Evolutionary conservation across 2,329 filamentous ascomycete species (phyloP), one percentile per base, ranked within the genome.

Genomic region (Periconia macrospinosa): DNA sequence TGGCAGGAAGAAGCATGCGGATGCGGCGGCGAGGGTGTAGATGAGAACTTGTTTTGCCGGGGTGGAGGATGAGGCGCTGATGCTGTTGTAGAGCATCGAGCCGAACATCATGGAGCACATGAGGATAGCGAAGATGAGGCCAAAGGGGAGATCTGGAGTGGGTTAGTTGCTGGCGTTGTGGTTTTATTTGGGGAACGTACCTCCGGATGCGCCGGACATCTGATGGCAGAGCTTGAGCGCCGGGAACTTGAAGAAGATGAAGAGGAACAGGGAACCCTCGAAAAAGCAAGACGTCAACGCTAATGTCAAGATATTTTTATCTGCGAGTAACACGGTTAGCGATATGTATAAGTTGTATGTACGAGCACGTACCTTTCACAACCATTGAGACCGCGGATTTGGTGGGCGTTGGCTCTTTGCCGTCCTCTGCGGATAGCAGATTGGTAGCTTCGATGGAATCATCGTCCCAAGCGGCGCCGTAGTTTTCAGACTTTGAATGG

Each of bases 171-270:
- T 14, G 11, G 7, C n/a, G 17, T 30, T 10, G 14, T 6, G 40
- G 19, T n/a, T 17, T 19, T 9, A 11, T 45, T 13, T 8, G 6
- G 18, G 18, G 14, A 41, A 45, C 63, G 52, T 63, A 68, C 68
- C 64, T 23, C 62, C 58, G 47, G 61, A 62, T n/a, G 65, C 62
- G 15, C 62, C 66, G 10, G 66, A 55, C 19, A 69, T 30, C 41
- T 69, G 61, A 41, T 71, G 68, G 40, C 61, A 66, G 11, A 68
- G 56, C 50, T 67, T 79, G n/a, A 86, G 70, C 2, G 82, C 79
- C 1, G 82, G 79, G 0, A 82, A 81, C 79, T 83, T 86, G 73
- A 84, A 85, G 68, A 85, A 86, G 52, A 86, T 81, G 62, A 86
- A 86, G 11, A 86, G 75, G 62, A 86, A 86, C 75, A 86, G 83